These are phyloP conservation scores for Penicillium subrubescens DNA, from an alignment of 495 filamentous ascomycete genomes.

Conservation along the genomic window DNA sequence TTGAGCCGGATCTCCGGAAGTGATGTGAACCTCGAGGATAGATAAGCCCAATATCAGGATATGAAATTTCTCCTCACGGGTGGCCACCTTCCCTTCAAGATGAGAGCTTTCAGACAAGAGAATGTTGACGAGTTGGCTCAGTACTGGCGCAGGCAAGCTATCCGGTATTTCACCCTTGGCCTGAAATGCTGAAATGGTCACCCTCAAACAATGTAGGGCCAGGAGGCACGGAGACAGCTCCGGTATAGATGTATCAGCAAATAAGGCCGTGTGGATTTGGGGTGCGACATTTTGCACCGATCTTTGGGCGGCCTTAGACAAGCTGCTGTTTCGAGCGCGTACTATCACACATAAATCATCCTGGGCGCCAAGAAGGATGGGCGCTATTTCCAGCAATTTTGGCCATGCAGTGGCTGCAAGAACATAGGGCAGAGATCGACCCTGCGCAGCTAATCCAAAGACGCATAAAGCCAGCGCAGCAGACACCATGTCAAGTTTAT, in stretches of 20 bases:
- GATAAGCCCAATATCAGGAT: constrained; percentile 50
- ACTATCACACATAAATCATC: constrained; percentile 31
- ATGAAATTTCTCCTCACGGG: constrained; percentile 16
- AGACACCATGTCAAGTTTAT: constrained; percentile 35
- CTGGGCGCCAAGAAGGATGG: constrained; percentile 26
- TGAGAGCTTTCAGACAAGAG: constrained; percentile 21
- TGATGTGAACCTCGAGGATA: constrained; percentile 64
- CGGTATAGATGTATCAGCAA: constrained; percentile 17
- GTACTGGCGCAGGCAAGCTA: constrained; percentile 26
- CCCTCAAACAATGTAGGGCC: constrained; percentile 35
- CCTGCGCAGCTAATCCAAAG: constrained; percentile 30
- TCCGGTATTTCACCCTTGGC: constrained; percentile 29
- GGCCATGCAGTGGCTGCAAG: constrained; percentile 36
- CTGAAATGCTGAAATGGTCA: constrained; percentile 29
- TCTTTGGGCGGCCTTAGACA: constrained; percentile 34
- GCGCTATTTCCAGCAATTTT: constrained; percentile 34
- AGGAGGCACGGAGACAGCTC: constrained; percentile 36
- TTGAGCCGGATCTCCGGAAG: constrained; percentile 25
- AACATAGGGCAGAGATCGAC: constrained; percentile 30
- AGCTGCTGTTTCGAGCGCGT: constrained; percentile 16
- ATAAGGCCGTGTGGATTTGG: constrained; percentile 26
- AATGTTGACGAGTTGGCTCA: constrained; percentile 31
- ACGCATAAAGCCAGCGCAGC: constrained; percentile 36
- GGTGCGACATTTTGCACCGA: constrained; percentile 31
- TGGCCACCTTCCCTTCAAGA: background rate